Percentiles rank a stretch among this genome's conserved stretches.
Evolutionary conservation across 495 filamentous ascomycete genomes (phyloP).

Genomic region (Penicillium macrosclerotiorum): DNA sequence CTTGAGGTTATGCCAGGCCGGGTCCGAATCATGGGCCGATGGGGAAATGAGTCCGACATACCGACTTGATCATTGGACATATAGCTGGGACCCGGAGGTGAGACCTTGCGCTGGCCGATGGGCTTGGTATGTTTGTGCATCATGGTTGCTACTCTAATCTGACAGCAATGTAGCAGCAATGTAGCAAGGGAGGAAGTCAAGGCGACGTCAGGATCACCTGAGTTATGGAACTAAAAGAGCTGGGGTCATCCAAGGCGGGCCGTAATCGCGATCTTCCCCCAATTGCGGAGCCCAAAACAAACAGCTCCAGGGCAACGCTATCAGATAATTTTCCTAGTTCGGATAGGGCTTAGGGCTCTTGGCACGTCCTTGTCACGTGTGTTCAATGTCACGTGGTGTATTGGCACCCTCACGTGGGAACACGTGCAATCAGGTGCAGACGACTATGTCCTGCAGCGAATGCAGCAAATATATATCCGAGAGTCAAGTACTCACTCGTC

Average conservation of each 20-base stretch:
- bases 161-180: slow-evolving; percentile 4
- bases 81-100: slow-evolving; percentile 71
- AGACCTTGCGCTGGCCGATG: slow-evolving; percentile 54
- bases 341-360: slow-evolving; percentile 20
- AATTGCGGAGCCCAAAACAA: slow-evolving; percentile 23
- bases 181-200: slow-evolving; percentile 4
- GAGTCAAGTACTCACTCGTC: no score
- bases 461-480: no score
- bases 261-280: slow-evolving; percentile 8
- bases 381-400: no score
- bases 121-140: slow-evolving; percentile 43
- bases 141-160: slow-evolving; percentile 11
- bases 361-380: neutral
- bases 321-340: slow-evolving; percentile 11
- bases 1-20: no score
- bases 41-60: slow-evolving; percentile 41
- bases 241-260: neutral
- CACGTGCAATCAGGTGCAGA: neutral
- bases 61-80: slow-evolving; percentile 88
- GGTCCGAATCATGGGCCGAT: slow-evolving; percentile 15
- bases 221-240: slow-evolving; percentile 12
- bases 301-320: slow-evolving; percentile 25
- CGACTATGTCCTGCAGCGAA: no score
- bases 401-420: no score
- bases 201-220: slow-evolving; percentile 11